A percentile compares a stretch with the other conserved stretches of the same genome.
phyloP scores from a whole-genome alignment of 2,329 filamentous ascomycete species.

The Cordyceps militaris region DNA sequence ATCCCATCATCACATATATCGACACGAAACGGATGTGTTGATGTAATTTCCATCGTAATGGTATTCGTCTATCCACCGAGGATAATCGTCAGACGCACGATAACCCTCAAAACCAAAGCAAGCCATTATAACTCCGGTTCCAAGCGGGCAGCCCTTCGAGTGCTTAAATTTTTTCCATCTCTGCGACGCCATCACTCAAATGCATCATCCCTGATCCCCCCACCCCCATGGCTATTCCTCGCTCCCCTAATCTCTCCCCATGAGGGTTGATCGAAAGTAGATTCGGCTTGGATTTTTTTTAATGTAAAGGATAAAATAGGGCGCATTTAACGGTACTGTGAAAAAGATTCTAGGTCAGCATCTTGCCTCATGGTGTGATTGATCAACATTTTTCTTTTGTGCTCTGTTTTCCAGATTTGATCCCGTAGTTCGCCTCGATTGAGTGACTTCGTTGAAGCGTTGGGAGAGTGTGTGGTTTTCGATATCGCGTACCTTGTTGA shows the following conservation, averaged over 20 bases:
- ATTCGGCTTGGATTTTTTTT: slow-evolving; percentile 11
- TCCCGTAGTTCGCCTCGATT: too few relatives aligned
- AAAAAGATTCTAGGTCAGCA: slow-evolving; percentile 11
- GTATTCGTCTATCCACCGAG: slow-evolving; percentile 38
- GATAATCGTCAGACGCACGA: slow-evolving; percentile 36
- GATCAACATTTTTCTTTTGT: too few relatives aligned
- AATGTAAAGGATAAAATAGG: neutral
- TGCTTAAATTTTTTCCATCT: slow-evolving; percentile 19
- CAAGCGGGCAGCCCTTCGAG: slow-evolving; percentile 36
- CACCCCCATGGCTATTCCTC: slow-evolving; percentile 12
- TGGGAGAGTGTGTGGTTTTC: neutral
- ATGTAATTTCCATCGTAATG: slow-evolving; percentile 22
- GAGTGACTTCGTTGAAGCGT: neutral
- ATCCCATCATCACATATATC: neutral
- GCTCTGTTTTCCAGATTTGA: too few relatives aligned
- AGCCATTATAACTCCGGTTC: slow-evolving; percentile 39
- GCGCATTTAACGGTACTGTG: slow-evolving; percentile 32
- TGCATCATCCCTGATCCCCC: neutral
- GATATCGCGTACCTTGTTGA: slow-evolving; percentile 54
- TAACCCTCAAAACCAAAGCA: slow-evolving; percentile 36
- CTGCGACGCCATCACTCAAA: slow-evolving; percentile 26
- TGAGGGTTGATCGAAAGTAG: slow-evolving; percentile 10
- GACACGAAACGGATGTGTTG: neutral
- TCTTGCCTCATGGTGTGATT: slow-evolving; percentile 14
- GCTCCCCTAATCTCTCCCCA: slow-evolving; percentile 7